These are phyloP conservation scores for Corrigiola litoralis DNA, from an alignment of 179 eudicot genomes.

Conservation along the genomic window DNA sequence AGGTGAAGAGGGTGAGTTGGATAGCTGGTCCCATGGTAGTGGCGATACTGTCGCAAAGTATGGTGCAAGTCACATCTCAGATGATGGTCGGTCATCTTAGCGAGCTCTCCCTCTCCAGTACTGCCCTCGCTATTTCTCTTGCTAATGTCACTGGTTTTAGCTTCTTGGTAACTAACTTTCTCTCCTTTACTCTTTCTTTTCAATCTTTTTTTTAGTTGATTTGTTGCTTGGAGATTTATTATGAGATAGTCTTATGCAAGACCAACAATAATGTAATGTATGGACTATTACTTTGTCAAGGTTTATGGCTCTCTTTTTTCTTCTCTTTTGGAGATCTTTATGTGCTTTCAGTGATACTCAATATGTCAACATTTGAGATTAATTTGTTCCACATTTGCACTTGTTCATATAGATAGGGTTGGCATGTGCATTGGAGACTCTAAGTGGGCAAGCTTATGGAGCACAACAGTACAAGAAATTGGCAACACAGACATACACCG, in stretches of 20 bases:
- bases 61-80: slow-evolving; percentile 41
- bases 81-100: slow-evolving; percentile 83
- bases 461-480: slow-evolving; percentile 38
- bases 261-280: too few species aligned
- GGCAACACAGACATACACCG: slow-evolving; percentile 38
- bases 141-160: slow-evolving; percentile 58
- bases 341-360: neutral
- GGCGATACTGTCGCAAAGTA: slow-evolving; percentile 36
- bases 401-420: slow-evolving; percentile 37
- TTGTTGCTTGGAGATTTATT: too few species aligned
- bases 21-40: slow-evolving; percentile 75
- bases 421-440: slow-evolving; percentile 48
- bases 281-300: too few species aligned
- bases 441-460: slow-evolving; percentile 52
- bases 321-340: too few species aligned
- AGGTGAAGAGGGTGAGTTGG: slow-evolving; percentile 41
- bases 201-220: neutral
- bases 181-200: neutral
- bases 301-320: too few species aligned
- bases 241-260: too few species aligned
- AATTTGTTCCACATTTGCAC: neutral
- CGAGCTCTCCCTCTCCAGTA: slow-evolving; percentile 56
- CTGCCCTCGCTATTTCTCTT: slow-evolving; percentile 59
- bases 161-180: slow-evolving; percentile 33
- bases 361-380: neutral